Conservation (phyloP, 306 rosid species). For the barrel medic (Medicago truncatula) region MtrunA17r5.0-ANR NC_053044.1:34451001-34451500, state of each 20-base stretch:
- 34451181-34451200: slow-evolving; percentile 67
- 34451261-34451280: slow-evolving; percentile 15
- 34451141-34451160: slow-evolving; percentile 94
- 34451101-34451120: slow-evolving; percentile 89
- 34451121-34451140: slow-evolving; percentile 94
- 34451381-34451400: not conserved
- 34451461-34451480: not conserved
- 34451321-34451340: not conserved
- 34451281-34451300: not conserved
- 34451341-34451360: not conserved
- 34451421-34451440: not conserved
- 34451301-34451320: not conserved
- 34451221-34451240: slow-evolving; percentile 57
- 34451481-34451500: slow-evolving; percentile 20
- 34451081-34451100: slow-evolving; percentile 69
- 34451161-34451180: slow-evolving; percentile 83
- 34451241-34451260: slow-evolving; percentile 41
- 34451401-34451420: not conserved
- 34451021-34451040: slow-evolving; percentile 32
- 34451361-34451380: not conserved
- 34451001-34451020: slow-evolving; percentile 10
- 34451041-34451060: slow-evolving; percentile 59
- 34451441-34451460: not conserved
- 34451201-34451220: slow-evolving; percentile 71
- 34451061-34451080: slow-evolving; percentile 49